A percentile compares a stretch with the other conserved stretches of the same genome.
Evolutionary conservation across 257 asterid genomes (phyloP).

Genomic region (Primulina huaijiensis): DNA sequence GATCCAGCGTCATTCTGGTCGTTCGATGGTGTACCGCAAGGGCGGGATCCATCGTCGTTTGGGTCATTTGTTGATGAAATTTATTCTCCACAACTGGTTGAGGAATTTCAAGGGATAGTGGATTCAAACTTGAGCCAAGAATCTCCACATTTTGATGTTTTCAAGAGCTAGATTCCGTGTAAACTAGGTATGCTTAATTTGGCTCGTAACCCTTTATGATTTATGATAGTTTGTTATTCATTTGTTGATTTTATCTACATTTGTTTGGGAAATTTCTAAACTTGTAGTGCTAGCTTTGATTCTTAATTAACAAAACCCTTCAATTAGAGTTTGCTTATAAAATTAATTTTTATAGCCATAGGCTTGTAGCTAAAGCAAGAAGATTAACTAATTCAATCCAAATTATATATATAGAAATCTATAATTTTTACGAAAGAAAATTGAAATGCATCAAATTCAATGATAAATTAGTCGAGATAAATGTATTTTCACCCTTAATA

Average conservation of each 20-base stretch:
- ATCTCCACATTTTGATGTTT: constrained; percentile 18
- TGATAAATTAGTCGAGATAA: too few relatives aligned
- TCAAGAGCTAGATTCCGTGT: constrained; percentile 24
- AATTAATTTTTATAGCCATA: not conserved
- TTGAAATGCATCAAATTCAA: too few relatives aligned
- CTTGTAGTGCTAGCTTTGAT: not conserved
- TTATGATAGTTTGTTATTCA: not conserved
- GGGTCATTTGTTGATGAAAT: constrained; percentile 14
- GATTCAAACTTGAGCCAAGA: constrained; percentile 27
- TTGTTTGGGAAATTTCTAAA: not conserved
- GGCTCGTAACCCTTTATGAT: not conserved
- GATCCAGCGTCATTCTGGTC: not conserved
- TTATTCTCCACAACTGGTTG: constrained; percentile 23
- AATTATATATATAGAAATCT: too few relatives aligned
- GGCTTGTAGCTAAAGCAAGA: not conserved
- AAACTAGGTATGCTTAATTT: constrained; percentile 1
- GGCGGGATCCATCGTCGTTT: not conserved
- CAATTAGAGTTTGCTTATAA: too few relatives aligned
- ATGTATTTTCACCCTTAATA: too few relatives aligned
- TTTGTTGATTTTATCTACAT: too few relatives aligned
- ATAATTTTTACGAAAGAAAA: too few relatives aligned
- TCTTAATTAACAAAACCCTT: not conserved
- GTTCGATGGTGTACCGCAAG: not conserved
- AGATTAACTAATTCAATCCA: too few relatives aligned
- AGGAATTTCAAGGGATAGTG: constrained; percentile 24